These are phyloP conservation scores for Carex myosuroides DNA, from an alignment of 176 grass and related monocot species.

Conservation along the genomic window DNA sequence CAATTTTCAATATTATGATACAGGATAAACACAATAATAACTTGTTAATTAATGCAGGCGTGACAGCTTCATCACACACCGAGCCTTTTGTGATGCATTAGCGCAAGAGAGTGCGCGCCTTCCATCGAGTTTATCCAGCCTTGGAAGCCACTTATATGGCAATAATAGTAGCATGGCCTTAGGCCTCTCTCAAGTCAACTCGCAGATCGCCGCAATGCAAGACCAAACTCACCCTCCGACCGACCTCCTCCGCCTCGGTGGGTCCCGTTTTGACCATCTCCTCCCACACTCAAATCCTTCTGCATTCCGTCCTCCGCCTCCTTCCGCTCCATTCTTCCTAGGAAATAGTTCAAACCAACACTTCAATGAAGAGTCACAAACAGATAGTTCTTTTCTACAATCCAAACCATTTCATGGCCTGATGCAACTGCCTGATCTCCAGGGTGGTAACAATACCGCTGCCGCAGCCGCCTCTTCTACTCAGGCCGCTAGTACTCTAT, in stretches of 20 bases:
- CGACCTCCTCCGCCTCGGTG: constrained; percentile 49
- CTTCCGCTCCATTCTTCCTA: constrained; percentile 29
- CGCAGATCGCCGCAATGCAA: constrained; percentile 52
- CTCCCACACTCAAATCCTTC: constrained; percentile 41
- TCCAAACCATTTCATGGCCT: constrained; percentile 79
- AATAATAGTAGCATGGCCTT: constrained; percentile 61
- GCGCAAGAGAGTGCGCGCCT: constrained; percentile 79
- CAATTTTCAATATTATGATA: not conserved
- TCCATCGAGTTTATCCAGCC: constrained; percentile 51
- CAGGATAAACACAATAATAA: not conserved
- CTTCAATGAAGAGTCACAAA: constrained; percentile 46
- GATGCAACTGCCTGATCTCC: constrained; percentile 86
- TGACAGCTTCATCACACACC: constrained; percentile 98
- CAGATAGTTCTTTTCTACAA: constrained; percentile 46
- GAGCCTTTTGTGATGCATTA: constrained; percentile 89
- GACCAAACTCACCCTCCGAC: constrained; percentile 43
- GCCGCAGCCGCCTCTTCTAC: constrained; percentile 8
- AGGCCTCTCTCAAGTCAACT: constrained; percentile 62
- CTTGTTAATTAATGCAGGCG: constrained; percentile 40
- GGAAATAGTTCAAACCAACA: constrained; percentile 34
- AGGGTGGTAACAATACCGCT: constrained; percentile 36
- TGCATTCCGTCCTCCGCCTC: constrained; percentile 52
- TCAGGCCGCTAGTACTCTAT: constrained; percentile 24
- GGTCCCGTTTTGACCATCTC: constrained; percentile 60
- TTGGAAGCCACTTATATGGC: constrained; percentile 66